Base-by-base conservation (phyloP, 805 yeast species). In the Wickerhamomyces silvicola region DNA sequence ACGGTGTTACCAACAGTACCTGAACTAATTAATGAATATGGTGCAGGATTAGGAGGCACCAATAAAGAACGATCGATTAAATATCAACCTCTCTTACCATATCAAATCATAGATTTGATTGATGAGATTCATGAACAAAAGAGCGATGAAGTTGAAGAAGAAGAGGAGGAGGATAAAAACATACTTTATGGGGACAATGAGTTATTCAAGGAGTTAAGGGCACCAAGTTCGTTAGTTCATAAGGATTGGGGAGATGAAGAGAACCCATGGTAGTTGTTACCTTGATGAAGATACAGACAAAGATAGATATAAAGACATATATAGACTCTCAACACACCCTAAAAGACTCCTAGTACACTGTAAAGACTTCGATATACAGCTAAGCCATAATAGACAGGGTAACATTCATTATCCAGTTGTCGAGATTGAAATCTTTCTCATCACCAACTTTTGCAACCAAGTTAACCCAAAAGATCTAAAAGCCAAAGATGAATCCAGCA, bases 1-100 rank as follows among this genome's bases (percentile, higher is more conserved):
- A 69, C 83, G 19, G 70, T 74, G 1, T 57, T 86, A 18, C 97
- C 97, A 2, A 76, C 79, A n/a, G 48, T 75, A 8, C 60, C 73
- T 2, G 96, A 90, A 54, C 59, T 86, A 54, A 67, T 85, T 17
- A 75, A 72, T 35, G 68, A 70, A 26, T 90, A 85, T 65, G 94
- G 95, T 2, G 73, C 84, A 1, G 87, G 88, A 7, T 49, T 77
- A 12, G 80, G 83, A 4, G 83, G 85, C 2, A 56, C 72, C 2
- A 67, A 73, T 32, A 64, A 64, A 24, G 60, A 63, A 14, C 68
- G 77, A 31, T 71, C 81, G 13, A 62, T 64, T 35, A 60, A 68
- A 32, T 79, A 67, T 48, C 84, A 79, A 51, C 96, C 97, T 1
- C 60, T 74, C 15, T 57, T 87, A 28, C 90, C 95, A 0, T 58